Evolutionary conservation across 805 yeast genomes (phyloP).

Genomic region (Saccharomycopsis fermentans): DNA sequence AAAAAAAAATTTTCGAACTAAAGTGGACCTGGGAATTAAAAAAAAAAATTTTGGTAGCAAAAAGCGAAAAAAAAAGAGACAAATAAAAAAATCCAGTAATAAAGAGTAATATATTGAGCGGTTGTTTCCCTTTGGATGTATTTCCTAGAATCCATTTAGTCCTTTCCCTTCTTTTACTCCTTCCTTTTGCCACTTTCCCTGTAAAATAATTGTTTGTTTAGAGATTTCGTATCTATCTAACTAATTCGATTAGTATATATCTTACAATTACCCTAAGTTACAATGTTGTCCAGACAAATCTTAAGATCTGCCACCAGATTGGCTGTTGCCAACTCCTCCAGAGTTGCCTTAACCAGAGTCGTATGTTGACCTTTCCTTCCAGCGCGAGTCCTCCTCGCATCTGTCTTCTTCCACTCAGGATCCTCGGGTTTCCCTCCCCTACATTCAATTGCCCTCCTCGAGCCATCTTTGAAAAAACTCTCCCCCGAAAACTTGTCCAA

Average conservation of each 20-base stretch:
- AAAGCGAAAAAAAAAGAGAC: neutral
- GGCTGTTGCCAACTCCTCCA: conserved; percentile 45
- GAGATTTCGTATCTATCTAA: neutral
- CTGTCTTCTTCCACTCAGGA: no score
- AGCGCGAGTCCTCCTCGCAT: neutral
- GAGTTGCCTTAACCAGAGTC: conserved; percentile 33
- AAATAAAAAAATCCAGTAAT: no score
- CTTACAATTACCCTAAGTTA: conserved; percentile 14
- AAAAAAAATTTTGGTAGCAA: neutral
- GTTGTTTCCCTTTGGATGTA: neutral
- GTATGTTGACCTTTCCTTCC: conserved; percentile 26
- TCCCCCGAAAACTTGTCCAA: no score
- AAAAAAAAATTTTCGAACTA: neutral
- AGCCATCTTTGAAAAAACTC: no score
- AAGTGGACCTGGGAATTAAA: neutral
- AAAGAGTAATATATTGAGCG: neutral
- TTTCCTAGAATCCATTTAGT: neutral
- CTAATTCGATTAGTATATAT: neutral
- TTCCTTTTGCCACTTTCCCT: neutral
- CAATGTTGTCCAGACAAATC: conserved; percentile 81
- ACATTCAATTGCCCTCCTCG: no score
- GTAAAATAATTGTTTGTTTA: neutral
- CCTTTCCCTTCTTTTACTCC: neutral
- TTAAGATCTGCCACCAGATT: conserved; percentile 79
- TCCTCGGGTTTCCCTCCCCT: no score